Evolutionary conservation across 163 green algal genomes (phyloP), one percentile per base, ranked within the genome.

Genomic region (Trebouxia gelatinosa): DNA sequence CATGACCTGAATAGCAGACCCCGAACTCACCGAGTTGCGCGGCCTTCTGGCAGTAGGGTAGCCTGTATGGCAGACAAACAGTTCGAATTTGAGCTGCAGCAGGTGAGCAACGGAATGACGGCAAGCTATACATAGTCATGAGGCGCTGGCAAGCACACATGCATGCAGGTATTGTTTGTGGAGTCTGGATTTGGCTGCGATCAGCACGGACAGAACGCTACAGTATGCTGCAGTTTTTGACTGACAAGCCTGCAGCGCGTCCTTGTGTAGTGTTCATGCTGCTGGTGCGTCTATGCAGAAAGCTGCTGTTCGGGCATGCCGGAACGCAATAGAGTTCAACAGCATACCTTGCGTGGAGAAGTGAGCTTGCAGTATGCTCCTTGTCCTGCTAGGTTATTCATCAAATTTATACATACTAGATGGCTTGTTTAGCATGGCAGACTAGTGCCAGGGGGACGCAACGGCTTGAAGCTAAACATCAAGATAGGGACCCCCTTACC

Each of bases 321-420:
- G 83, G 17, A 86, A 90, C 29, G 85, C 85, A 9, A 90, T 90
- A 32, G 81, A 87, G 43, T 90, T 90, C 80, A 90, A 90, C 38
- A 83, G 68, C 19, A 78, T 89, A 5, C 85, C 85, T 13, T 70
- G 37, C 40, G 80, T 87, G 23, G 54, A 72, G 35, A n/a, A n/a
- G n/a, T n/a, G n/a, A n/a, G n/a, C n/a, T n/a, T n/a, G n/a, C n/a
- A n/a, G n/a, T n/a, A n/a, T n/a, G n/a, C n/a, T n/a, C n/a, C n/a
- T n/a, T n/a, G n/a, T n/a, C n/a, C n/a, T n/a, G n/a, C n/a, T n/a
- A n/a, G n/a, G n/a, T n/a, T n/a, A n/a, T n/a, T n/a, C n/a, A n/a
- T n/a, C n/a, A n/a, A n/a, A n/a, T n/a, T n/a, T n/a, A n/a, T n/a
- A n/a, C n/a, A n/a, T n/a, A n/a, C n/a, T n/a, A n/a, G n/a, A n/a